Evolutionary conservation across 1,284 basidiomycete species (phyloP), one percentile per base, ranked within the genome.

Genomic region (Polyporus tsugae): DNA sequence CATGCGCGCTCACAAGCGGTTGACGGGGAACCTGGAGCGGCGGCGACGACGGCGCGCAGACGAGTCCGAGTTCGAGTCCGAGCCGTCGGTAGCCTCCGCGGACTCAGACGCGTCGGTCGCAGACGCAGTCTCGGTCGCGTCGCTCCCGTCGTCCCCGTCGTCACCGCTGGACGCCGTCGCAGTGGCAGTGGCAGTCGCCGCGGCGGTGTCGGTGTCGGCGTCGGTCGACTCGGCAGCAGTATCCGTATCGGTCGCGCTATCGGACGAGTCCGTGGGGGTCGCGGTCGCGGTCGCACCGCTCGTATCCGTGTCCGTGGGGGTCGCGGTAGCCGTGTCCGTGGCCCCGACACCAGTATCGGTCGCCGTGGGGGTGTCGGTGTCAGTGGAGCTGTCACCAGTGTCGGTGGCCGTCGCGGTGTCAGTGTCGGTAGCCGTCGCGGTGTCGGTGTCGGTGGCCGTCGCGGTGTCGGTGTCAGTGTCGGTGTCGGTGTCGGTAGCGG

Each of bases 201-300:
- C 57, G 11, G 64, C 52, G 63, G 72, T 60, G 13, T 66, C 62
- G 22, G 44, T 65, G 10, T 62, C 63, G 49, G 63, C 60, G 61
- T 53, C 60, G 41, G 68, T 59, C 29, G 64, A 63, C n/a, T 52
- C 55, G 17, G 52, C 62, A 19, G 60, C 57, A 19, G 64, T 29
- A 29, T 29, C 63, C 13, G 66, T 63, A 9, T 62, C 68, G 15
- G 61, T 52, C 7, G 68, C 29, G 19, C 39, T 2, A 29, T 29
- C 29, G 29, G 35, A 57, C 25, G 49, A 58, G 36, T 17, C 65
- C 4, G 46, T 42, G 25, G n/a, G 68, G n/a, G 44, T n/a, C 39
- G 62, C 29, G 15, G 62, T 66, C 29, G 58, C 35, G 1, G 64
- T 39, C 17, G n/a, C n/a, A n/a, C n/a, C n/a, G n/a, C n/a, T n/a